Percentiles rank a stretch among this genome's conserved stretches.
phyloP scores from a whole-genome alignment of 352 stramenopile genomes.

The Phytophthora sansomeana region DNA sequence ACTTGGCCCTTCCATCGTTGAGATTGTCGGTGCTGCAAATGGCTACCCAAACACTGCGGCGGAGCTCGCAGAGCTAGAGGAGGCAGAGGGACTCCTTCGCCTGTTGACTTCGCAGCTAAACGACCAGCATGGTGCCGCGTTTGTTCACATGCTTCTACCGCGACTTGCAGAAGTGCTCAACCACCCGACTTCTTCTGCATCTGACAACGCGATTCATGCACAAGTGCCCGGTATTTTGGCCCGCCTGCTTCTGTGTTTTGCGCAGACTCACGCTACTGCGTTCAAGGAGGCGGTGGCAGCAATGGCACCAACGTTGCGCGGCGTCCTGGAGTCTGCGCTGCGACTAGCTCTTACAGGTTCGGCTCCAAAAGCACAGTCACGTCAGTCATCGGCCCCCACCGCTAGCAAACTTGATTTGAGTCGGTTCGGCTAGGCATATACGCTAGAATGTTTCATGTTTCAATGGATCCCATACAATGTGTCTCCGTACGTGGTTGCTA shows the following conservation, averaged over 20 bases:
- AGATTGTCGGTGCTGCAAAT: conserved; percentile 32
- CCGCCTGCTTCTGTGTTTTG: conserved; percentile 57
- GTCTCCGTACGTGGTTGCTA: conserved; percentile 22
- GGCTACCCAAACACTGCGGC: conserved; percentile 30
- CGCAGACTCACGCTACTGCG: conserved; percentile 53
- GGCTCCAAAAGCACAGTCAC: conserved; percentile 1
- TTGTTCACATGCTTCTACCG: conserved; percentile 70
- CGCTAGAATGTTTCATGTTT: conserved; percentile 21
- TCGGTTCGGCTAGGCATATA: conserved; percentile 46
- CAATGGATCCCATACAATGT: conserved; percentile 17
- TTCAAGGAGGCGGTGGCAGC: conserved; percentile 64
- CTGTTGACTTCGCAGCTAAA: conserved; percentile 27
- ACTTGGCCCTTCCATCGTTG: conserved; percentile 51
- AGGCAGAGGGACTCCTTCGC: too few species aligned
- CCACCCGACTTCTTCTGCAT: conserved; percentile 12
- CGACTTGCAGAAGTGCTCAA: conserved; percentile 53
- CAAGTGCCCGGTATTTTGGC: conserved; percentile 42
- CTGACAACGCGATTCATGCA: conserved; percentile 18
- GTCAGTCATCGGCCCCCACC: conserved; percentile 14
- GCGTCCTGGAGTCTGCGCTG: conserved; percentile 52
- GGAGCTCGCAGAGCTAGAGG: too few species aligned
- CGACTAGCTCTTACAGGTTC: conserved; percentile 52
- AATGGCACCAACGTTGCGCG: conserved; percentile 46
- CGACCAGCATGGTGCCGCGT: conserved; percentile 49
- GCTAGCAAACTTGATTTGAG: conserved; percentile 56